A percentile compares a stretch with the other conserved stretches of the same genome.
phyloP scores from a whole-genome alignment of 345 rosid species.

The Rhodomyrtus tomentosa region DNA sequence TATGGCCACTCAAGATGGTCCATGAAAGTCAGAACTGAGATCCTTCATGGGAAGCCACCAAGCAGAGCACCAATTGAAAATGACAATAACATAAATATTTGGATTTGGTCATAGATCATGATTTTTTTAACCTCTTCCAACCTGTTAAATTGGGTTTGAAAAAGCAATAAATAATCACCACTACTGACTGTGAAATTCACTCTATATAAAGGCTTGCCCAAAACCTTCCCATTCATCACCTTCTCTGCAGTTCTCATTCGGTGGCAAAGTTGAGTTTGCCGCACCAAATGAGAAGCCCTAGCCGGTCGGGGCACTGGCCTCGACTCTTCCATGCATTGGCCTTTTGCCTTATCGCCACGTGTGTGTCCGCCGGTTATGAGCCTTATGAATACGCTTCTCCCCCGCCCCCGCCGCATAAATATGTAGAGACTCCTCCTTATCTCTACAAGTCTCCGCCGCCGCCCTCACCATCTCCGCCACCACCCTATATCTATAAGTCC shows the following conservation, averaged over 20 bases:
- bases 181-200: background rate
- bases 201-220: background rate
- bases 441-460: background rate
- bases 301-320: constrained; percentile 12
- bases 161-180: background rate
- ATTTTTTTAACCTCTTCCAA: background rate
- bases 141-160: background rate
- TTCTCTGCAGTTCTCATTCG: background rate
- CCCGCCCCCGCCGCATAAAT: background rate
- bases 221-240: background rate
- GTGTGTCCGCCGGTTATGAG: background rate
- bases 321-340: constrained; percentile 8
- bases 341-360: constrained; percentile 18
- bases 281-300: constrained; percentile 11
- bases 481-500: background rate
- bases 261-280: background rate
- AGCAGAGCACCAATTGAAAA: background rate
- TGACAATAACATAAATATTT: background rate
- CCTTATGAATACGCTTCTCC: constrained; percentile 12
- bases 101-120: background rate
- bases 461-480: background rate
- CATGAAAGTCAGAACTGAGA: background rate
- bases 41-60: constrained; percentile 4
- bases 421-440: background rate
- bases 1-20: background rate